Conservation (phyloP, 306 rosid species). For the Casuarina cunninghamiana region DNA sequence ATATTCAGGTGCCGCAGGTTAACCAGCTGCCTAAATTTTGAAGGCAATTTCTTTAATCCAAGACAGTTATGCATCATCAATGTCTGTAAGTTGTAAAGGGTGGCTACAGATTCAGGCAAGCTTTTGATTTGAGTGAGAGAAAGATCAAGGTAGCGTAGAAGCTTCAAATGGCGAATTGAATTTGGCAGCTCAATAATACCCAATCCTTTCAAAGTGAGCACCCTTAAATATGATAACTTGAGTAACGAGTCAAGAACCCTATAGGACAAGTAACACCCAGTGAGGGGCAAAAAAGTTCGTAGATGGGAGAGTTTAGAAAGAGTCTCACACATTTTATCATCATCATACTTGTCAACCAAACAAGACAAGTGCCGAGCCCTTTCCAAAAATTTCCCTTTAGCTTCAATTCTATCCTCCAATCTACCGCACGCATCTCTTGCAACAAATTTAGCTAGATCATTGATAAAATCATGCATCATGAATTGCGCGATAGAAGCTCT, state of each 20-base stretch:
- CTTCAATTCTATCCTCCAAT: no score
- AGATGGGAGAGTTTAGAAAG: neutral
- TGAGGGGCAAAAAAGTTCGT: slow-evolving; percentile 26
- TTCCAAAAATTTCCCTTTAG: neutral
- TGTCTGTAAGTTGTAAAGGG: slow-evolving; percentile 5
- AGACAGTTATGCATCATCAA: neutral
- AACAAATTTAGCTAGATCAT: slow-evolving; percentile 8
- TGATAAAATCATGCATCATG: slow-evolving; percentile 15
- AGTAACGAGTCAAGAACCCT: neutral
- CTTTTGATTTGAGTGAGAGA: neutral
- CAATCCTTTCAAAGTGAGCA: no score
- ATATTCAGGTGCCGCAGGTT: slow-evolving; percentile 9
- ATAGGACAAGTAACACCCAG: neutral
- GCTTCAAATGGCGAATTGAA: neutral
- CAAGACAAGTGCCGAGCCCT: neutral
- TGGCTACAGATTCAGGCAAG: slow-evolving; percentile 9
- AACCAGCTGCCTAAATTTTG: neutral
- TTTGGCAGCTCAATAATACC: neutral
- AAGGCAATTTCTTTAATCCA: neutral
- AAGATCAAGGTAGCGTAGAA: slow-evolving; percentile 23
- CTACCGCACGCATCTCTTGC: neutral
- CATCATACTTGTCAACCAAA: neutral
- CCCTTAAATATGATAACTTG: neutral
- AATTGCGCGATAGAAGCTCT: neutral
- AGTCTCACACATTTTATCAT: neutral